Percentiles rank a stretch among this genome's conserved stretches.
These are phyloP conservation scores for Acidiella bohemica DNA, from an alignment of 495 filamentous ascomycete species.

Conservation along the genomic window DNA sequence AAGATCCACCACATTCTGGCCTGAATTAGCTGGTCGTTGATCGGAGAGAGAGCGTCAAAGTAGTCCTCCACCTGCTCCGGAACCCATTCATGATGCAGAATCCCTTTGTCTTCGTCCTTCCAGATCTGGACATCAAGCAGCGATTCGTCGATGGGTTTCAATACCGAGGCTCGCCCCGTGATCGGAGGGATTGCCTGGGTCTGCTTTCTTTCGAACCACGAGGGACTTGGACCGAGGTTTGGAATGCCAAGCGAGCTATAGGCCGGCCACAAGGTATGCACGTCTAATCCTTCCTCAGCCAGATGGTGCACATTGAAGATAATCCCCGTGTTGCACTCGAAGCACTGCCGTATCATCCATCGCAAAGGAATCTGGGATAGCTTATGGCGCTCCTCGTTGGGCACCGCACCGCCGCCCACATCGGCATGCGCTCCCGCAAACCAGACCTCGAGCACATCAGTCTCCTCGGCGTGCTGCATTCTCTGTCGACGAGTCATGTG, in stretches of 20 bases:
- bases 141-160: slow-evolving; percentile 6
- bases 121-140: not conserved
- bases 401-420: slow-evolving; percentile 27
- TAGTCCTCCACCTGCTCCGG: slow-evolving; percentile 29
- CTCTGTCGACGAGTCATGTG: too few species aligned
- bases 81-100: slow-evolving; percentile 4
- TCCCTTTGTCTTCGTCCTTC: slow-evolving; percentile 1
- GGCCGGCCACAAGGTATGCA: slow-evolving; percentile 23
- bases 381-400: slow-evolving; percentile 32
- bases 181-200: slow-evolving; percentile 8
- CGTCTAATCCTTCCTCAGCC: slow-evolving; percentile 26
- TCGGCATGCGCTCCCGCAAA: slow-evolving; percentile 29
- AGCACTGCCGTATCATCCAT: slow-evolving; percentile 33
- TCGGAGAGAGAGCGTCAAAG: slow-evolving; percentile 24
- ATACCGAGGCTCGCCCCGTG: slow-evolving; percentile 3
- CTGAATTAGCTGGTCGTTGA: slow-evolving; percentile 24
- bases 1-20: slow-evolving; percentile 30
- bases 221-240: slow-evolving; percentile 17
- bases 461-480: slow-evolving; percentile 1
- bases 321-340: slow-evolving; percentile 32
- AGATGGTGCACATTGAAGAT: slow-evolving; percentile 25
- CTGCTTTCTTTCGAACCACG: slow-evolving; percentile 22
- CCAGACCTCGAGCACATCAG: slow-evolving; percentile 30
- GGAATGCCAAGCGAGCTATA: slow-evolving; percentile 18
- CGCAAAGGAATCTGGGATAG: slow-evolving; percentile 37